These are phyloP conservation scores for Borealophlyctis nickersoniae DNA, from an alignment of 192 early-diverging fungal genomes.

Conservation along the genomic window DNA sequence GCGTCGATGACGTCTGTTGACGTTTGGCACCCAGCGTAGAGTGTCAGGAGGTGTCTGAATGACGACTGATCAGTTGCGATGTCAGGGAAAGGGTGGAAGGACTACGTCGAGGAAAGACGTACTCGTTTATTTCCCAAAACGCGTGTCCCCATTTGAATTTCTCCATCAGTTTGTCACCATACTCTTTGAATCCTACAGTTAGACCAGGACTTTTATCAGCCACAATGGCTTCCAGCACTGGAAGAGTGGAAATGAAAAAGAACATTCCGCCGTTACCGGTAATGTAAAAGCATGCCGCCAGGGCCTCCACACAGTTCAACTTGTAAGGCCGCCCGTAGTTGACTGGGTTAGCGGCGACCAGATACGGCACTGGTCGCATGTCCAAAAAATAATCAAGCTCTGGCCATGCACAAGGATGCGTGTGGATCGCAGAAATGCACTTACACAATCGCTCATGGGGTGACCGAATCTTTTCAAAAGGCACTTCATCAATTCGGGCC, in stretches of 20 bases:
- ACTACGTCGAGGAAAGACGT: conserved; percentile 5
- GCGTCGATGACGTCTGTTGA: conserved; percentile 68
- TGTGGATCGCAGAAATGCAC: conserved; percentile 16
- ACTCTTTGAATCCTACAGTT: conserved; percentile 48
- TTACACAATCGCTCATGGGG: conserved; percentile 81
- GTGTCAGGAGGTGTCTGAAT: conserved; percentile 64
- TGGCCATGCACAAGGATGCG: too few relatives aligned
- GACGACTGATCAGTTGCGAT: conserved; percentile 16
- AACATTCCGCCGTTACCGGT: conserved; percentile 54
- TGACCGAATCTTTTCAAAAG: conserved; percentile 82
- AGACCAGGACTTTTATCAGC: too few relatives aligned
- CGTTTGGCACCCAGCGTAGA: conserved; percentile 74
- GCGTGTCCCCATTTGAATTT: conserved; percentile 96
- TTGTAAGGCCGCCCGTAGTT: conserved; percentile 97
- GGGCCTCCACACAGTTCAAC: conserved; percentile 95
- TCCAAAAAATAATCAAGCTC: too few relatives aligned
- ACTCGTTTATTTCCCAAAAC: conserved; percentile 86
- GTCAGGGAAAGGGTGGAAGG: too few relatives aligned
- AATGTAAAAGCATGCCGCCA: conserved; percentile 92
- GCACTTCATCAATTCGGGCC: conserved; percentile 92
- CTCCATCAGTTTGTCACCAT: conserved; percentile 71
- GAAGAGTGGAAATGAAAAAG: too few relatives aligned
- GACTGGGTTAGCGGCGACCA: conserved; percentile 94
- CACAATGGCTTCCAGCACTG: too few relatives aligned
- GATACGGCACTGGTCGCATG: conserved; percentile 87